Evolutionary conservation across 768 basidiomycete species (phyloP).

Genomic region (Tylopilus felleus): DNA sequence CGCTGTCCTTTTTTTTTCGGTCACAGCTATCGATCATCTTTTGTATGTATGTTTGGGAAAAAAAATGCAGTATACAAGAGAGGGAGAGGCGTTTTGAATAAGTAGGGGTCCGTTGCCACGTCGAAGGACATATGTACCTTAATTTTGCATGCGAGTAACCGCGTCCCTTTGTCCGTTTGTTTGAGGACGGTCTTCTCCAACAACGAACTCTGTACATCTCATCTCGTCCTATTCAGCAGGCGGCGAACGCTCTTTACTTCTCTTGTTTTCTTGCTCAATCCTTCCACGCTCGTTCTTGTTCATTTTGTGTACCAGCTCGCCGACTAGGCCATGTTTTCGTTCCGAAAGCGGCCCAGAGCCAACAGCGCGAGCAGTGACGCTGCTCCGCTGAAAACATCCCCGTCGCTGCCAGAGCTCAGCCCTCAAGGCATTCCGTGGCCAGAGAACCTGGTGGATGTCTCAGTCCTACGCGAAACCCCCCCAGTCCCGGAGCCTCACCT

Average conservation of each 20-base stretch:
- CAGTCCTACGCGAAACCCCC: constrained; percentile 51
- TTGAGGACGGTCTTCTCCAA: constrained; percentile 16
- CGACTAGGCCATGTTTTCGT: constrained; percentile 59
- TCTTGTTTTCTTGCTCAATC: constrained; percentile 21
- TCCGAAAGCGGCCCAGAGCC: constrained; percentile 61
- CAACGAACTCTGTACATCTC: constrained; percentile 4
- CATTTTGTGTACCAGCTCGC: constrained; percentile 21
- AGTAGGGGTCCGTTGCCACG: constrained; percentile 27
- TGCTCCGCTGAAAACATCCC: constrained; percentile 62
- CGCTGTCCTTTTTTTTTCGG: constrained; percentile 10
- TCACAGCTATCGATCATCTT: constrained; percentile 27
- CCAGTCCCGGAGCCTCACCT: constrained; percentile 31
- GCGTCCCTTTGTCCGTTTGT: constrained; percentile 9
- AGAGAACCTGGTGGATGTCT: constrained; percentile 72
- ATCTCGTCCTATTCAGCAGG: constrained; percentile 10
- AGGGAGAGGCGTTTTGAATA: not conserved
- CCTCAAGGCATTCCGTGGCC: constrained; percentile 83
- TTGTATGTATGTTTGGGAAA: constrained; percentile 34
- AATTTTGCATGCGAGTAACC: constrained; percentile 15
- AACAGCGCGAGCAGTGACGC: constrained; percentile 35
- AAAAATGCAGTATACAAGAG: constrained; percentile 14
- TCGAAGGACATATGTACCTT: constrained; percentile 15
- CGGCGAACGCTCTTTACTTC: constrained; percentile 27
- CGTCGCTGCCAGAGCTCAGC: constrained; percentile 75
- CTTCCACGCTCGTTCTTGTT: constrained; percentile 23